phyloP scores from a whole-genome alignment of 768 basidiomycete genomes.

The Cytidiella melzeri region DNA sequence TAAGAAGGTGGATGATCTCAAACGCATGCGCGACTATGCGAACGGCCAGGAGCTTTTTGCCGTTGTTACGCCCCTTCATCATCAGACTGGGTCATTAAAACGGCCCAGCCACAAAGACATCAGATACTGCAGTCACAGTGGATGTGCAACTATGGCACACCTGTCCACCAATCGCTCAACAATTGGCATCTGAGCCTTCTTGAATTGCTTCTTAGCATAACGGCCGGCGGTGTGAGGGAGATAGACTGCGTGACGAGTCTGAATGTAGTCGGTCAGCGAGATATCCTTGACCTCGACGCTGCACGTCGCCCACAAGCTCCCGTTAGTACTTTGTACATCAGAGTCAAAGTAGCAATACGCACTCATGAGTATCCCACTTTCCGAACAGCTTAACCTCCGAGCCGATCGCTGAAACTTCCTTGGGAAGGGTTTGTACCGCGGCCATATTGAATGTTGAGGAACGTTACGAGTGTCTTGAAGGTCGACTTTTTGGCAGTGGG shows the following conservation, averaged over 20 bases:
- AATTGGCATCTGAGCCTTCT: conserved; percentile 99
- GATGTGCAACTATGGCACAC: conserved; percentile 36
- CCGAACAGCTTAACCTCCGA: conserved; percentile 94
- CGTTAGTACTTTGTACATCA: not conserved
- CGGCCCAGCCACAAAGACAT: not conserved
- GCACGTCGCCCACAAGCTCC: too few relatives aligned
- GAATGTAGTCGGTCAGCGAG: conserved; percentile 98
- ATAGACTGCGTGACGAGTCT: conserved; percentile 96
- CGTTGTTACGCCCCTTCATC: conserved; percentile 99
- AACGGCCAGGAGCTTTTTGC: conserved; percentile 98
- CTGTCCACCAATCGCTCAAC: conserved; percentile 98
- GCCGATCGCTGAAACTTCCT: conserved; percentile 74
- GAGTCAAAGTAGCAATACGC: conserved; percentile 32
- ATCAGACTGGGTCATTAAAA: conserved; percentile 61
- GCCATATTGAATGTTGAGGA: conserved; percentile 40
- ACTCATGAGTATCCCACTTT: conserved; percentile 99
- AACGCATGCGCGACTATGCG: conserved; percentile 99
- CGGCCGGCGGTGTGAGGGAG: conserved; percentile 98
- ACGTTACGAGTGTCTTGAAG: conserved; percentile 8
- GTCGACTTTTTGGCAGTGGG: conserved; percentile 15
- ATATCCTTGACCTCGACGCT: conserved; percentile 99
- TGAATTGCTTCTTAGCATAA: conserved; percentile 99
- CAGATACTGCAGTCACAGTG: not conserved
- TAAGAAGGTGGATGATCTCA: conserved; percentile 99
- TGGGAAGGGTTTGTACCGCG: conserved; percentile 66